Evolutionary conservation across 2,329 filamentous ascomycete genomes (phyloP).

Genomic region (Apiospora pterosperma): DNA sequence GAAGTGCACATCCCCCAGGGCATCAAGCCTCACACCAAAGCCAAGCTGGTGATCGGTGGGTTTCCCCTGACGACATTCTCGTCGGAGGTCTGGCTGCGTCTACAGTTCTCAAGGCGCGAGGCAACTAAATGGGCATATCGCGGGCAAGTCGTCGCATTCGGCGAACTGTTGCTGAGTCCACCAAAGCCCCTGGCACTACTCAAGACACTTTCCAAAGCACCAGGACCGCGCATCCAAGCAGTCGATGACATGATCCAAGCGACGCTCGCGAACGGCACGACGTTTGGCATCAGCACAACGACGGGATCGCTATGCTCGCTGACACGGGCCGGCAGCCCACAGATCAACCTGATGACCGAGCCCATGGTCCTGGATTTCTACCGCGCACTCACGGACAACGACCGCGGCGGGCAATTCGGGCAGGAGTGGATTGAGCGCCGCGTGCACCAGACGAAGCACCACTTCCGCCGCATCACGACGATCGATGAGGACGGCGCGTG

Average conservation of each 20-base stretch:
- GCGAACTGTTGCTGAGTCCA: conserved; percentile 39
- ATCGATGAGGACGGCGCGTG: conserved; percentile 28
- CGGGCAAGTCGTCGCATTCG: conserved; percentile 50
- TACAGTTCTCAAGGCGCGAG: conserved; percentile 42
- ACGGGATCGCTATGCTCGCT: conserved; percentile 41
- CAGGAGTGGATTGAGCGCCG: conserved; percentile 51
- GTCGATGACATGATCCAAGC: conserved; percentile 29
- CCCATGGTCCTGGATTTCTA: conserved; percentile 54
- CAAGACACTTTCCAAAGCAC: conserved; percentile 14
- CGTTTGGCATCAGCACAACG: conserved; percentile 42
- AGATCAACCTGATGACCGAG: conserved; percentile 39
- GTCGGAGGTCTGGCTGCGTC: conserved; percentile 42
- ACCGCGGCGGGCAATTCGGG: conserved; percentile 51
- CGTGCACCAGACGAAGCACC: conserved; percentile 42
- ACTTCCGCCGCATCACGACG: conserved; percentile 32
- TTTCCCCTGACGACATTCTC: conserved; percentile 20
- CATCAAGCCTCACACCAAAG: conserved; percentile 40
- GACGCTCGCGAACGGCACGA: conserved; percentile 30
- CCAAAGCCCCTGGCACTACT: conserved; percentile 26
- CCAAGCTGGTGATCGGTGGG: conserved; percentile 28
- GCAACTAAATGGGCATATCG: conserved; percentile 48
- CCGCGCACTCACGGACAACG: conserved; percentile 65
- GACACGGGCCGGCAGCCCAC: conserved; percentile 25
- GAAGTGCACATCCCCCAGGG: conserved; percentile 38
- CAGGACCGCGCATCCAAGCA: conserved; percentile 20